Evolutionary conservation across 768 basidiomycete genomes (phyloP), one percentile per base, ranked within the genome.

Genomic region (Lactarius sanguifluus): DNA sequence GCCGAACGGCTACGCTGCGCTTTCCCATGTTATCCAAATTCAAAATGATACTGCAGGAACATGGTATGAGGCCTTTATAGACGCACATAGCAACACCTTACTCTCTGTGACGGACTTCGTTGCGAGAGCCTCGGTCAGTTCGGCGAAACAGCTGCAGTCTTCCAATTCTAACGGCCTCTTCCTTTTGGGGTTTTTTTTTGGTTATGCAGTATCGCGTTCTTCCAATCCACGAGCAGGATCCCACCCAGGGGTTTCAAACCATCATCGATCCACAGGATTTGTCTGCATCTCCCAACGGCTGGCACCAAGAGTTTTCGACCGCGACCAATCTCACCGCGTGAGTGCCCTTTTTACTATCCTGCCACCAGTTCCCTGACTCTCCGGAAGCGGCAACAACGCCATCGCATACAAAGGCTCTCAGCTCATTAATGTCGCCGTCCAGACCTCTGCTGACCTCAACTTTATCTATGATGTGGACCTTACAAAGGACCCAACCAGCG

Each of bases 61-160:
- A 13, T 87, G 83, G 82, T 81, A 79, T 70, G 83, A 87, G 73
- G 85, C 83, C 0, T 85, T 83, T 64, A 80, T 88, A 47, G 85
- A 86, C 69, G 85, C 83, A 5, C 81, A 82, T 67, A 76, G 79
- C 23, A 82, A 82, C n/a, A 81, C 83, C 32, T 69, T 87, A 36
- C 72, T 84, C 28, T 77, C 80, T 16, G 77, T 84, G 28, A 81
- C 81, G 41, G 83, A 87, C 72, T 86, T 84, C 73, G 83, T 81
- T 40, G 71, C 79, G 10, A 73, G 79, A 41, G 80, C 81, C 15
- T 75, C 81, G 12, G 80, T 82, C 67, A 63, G 79, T 74, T 55
- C 45, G n/a, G 25, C 2, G 18, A 55, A 55, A 32, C 7, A 5
- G 18, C 12, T 23, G 3, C 2, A 5, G 7, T 38, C 23, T n/a